Percentiles rank a stretch among this genome's conserved stretches.
phyloP scores from a whole-genome alignment of 2,329 filamentous ascomycete genomes.

The Alternaria ventricosa region DNA sequence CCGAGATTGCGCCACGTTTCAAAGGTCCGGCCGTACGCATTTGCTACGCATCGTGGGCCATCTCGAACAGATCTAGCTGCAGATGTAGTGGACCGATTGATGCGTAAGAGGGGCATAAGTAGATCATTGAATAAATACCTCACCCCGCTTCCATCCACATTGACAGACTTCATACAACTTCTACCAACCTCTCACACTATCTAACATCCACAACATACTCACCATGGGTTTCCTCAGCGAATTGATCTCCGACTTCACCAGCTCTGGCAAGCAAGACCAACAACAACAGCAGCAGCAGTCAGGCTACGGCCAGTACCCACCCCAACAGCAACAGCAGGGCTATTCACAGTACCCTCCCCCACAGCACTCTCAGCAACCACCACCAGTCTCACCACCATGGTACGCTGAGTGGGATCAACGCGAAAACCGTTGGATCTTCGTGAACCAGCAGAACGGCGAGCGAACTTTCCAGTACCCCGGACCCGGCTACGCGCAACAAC shows the following conservation, averaged over 20 bases:
- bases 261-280: slow-evolving; percentile 1
- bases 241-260: slow-evolving; percentile 25
- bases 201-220: not conserved
- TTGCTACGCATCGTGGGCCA: slow-evolving; percentile 6
- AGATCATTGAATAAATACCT: slow-evolving; percentile 17
- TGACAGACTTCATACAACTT: not conserved
- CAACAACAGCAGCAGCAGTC: slow-evolving; percentile 6
- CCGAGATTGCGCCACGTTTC: slow-evolving; percentile 13
- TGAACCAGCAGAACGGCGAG: slow-evolving; percentile 34
- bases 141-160: not conserved
- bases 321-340: slow-evolving; percentile 11
- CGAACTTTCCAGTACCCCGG: slow-evolving; percentile 33
- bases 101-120: not conserved
- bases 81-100: not conserved
- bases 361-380: slow-evolving; percentile 23
- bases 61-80: slow-evolving; percentile 9
- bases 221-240: slow-evolving; percentile 31
- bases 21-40: slow-evolving; percentile 4
- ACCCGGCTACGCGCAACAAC: slow-evolving; percentile 29
- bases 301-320: slow-evolving; percentile 2
- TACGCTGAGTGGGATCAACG: slow-evolving; percentile 30
- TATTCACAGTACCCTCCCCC: slow-evolving; percentile 14
- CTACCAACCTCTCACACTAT: not conserved
- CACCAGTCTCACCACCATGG: slow-evolving; percentile 36
- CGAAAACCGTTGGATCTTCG: slow-evolving; percentile 33